phyloP scores from a whole-genome alignment of 2,329 filamentous ascomycete species.

The Xylariaceae sp. region DNA sequence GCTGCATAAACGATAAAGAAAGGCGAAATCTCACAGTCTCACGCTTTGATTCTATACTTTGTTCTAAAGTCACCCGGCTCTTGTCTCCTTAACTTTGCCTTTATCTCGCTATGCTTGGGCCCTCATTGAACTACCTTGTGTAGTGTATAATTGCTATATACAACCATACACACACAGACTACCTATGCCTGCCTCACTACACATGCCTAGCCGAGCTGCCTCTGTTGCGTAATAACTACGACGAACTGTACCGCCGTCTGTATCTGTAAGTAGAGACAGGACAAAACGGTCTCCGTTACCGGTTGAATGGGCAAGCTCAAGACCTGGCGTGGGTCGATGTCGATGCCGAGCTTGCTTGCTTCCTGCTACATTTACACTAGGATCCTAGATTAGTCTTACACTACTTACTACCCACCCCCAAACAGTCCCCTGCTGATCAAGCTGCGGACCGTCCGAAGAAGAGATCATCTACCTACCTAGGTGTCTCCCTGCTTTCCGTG shows the following conservation, averaged over 20 bases:
- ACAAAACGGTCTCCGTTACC: neutral
- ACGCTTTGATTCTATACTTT: constrained; percentile 11
- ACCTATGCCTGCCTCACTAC: no score
- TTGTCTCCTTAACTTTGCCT: neutral
- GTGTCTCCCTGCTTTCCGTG: neutral
- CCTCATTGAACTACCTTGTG: neutral
- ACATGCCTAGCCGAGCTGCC: neutral
- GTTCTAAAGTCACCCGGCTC: constrained; percentile 3
- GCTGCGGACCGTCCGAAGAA: neutral
- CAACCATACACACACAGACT: neutral
- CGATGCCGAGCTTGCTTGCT: neutral
- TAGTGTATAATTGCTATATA: neutral
- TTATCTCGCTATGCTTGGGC: neutral
- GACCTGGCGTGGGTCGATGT: neutral
- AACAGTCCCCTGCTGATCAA: neutral
- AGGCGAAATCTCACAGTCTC: constrained; percentile 15
- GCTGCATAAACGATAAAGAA: constrained; percentile 25
- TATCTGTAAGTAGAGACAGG: neutral
- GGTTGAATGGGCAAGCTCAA: neutral
- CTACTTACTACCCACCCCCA: neutral
- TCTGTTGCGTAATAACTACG: neutral
- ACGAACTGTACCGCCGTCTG: neutral
- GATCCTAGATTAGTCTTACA: neutral
- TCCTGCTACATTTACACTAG: neutral
- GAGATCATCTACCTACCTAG: neutral